phyloP scores from a whole-genome alignment of 306 rosid species.

The Oemleria cerasiformis region DNA sequence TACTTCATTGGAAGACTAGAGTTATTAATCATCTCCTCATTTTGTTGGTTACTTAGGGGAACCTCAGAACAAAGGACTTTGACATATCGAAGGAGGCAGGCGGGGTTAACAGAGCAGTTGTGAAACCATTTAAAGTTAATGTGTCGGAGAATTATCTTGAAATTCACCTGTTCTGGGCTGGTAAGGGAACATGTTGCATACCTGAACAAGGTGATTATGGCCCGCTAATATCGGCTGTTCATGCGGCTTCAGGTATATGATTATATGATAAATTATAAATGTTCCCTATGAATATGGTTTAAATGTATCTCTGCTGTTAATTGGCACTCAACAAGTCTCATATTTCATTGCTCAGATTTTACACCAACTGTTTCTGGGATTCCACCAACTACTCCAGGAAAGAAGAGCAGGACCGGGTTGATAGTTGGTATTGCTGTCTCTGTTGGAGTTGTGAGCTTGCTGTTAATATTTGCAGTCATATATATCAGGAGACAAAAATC shows the following conservation, averaged over 20 bases:
- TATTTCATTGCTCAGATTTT: slow-evolving; percentile 5
- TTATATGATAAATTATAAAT: background rate
- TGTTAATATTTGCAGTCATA: background rate
- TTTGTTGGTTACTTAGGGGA: slow-evolving; percentile 1
- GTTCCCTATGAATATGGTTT: background rate
- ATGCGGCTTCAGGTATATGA: slow-evolving; percentile 19
- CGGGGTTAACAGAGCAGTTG: slow-evolving; percentile 14
- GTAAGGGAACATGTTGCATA: slow-evolving; percentile 29
- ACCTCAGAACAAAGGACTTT: background rate
- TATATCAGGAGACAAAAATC: slow-evolving; percentile 10
- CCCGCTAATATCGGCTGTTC: slow-evolving; percentile 14
- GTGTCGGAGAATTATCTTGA: slow-evolving; percentile 26
- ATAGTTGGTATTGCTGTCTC: slow-evolving; percentile 19
- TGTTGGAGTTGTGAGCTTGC: slow-evolving; percentile 6
- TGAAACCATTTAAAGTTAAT: background rate
- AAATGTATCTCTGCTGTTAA: background rate
- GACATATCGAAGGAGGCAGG: slow-evolving; percentile 23
- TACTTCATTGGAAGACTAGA: background rate
- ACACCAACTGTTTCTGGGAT: slow-evolving; percentile 11
- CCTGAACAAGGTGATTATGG: slow-evolving; percentile 17
- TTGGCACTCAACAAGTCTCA: background rate
- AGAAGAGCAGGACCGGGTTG: slow-evolving; percentile 17
- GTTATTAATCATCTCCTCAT: background rate
- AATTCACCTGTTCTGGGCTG: slow-evolving; percentile 31
- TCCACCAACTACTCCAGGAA: slow-evolving; percentile 2